Evolutionary conservation across 495 filamentous ascomycete species (phyloP).

Genomic region (Hyphodiscus hymeniophilus): DNA sequence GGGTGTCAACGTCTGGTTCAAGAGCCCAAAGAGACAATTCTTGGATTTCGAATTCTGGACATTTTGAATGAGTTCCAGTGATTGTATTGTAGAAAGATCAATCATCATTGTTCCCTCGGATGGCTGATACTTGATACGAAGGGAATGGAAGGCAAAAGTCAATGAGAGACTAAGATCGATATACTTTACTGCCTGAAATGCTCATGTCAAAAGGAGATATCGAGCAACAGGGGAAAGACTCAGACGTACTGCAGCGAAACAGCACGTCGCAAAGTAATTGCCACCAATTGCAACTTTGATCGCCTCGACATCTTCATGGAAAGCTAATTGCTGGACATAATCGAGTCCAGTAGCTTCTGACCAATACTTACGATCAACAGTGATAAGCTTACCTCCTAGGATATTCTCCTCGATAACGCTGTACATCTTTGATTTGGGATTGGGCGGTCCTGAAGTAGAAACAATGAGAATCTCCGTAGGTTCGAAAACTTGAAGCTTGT

Average conservation of each 20-base stretch:
- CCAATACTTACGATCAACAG: constrained; percentile 79
- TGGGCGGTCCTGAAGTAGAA: constrained; percentile 51
- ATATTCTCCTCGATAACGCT: constrained; percentile 67
- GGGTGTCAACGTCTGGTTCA: constrained; percentile 79
- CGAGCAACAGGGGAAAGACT: background rate
- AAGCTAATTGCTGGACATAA: constrained; percentile 70
- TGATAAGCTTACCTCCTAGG: constrained; percentile 43
- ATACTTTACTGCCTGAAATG: constrained; percentile 65
- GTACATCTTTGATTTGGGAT: constrained; percentile 65
- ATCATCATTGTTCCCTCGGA: constrained; percentile 93
- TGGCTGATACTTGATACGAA: constrained; percentile 80
- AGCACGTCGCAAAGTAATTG: constrained; percentile 87
- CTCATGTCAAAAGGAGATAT: constrained; percentile 19
- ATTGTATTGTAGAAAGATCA: constrained; percentile 74
- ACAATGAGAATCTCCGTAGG: constrained; percentile 69
- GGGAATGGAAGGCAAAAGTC: constrained; percentile 64
- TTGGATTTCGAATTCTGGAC: constrained; percentile 64
- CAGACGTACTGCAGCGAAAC: constrained; percentile 70
- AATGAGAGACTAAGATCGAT: constrained; percentile 55
- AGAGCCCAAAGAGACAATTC: constrained; percentile 70
- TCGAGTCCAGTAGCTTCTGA: constrained; percentile 75
- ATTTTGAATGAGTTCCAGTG: constrained; percentile 87
- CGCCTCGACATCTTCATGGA: constrained; percentile 66
- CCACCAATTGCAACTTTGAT: constrained; percentile 69
- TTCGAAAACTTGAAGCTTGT: constrained; percentile 72